Conservation (phyloP, 2,329 filamentous ascomycete species). For the Lojkania enalia region DNA sequence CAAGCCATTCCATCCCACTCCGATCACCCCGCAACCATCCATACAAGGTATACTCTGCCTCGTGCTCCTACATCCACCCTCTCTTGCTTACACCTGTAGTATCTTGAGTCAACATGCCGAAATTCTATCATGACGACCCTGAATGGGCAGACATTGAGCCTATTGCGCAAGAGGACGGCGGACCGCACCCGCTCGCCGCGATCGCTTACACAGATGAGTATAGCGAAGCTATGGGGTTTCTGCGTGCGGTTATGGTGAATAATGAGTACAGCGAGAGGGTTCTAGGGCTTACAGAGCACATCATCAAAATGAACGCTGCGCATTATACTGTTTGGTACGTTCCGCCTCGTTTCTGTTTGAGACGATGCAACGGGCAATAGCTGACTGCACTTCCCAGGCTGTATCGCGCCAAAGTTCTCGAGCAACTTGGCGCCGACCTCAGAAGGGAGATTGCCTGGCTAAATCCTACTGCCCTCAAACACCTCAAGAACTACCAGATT, state of each 20-base stretch:
- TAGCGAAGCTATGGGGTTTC: constrained; percentile 87
- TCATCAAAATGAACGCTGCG: constrained; percentile 91
- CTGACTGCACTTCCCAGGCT: constrained; percentile 56
- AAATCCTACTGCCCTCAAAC: constrained; percentile 76
- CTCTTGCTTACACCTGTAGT: too few relatives aligned
- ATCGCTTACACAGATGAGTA: constrained; percentile 93
- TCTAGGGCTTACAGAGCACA: constrained; percentile 79
- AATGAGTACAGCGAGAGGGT: constrained; percentile 82
- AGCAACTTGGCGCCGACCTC: constrained; percentile 66
- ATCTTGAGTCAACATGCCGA: too few relatives aligned
- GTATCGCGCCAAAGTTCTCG: constrained; percentile 81
- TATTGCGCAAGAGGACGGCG: constrained; percentile 81
- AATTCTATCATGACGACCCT: constrained; percentile 66
- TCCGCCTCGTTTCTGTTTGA: background rate
- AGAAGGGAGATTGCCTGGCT: constrained; percentile 81
- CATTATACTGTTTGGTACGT: constrained; percentile 94
- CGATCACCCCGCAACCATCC: too few relatives aligned
- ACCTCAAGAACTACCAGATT: constrained; percentile 99
- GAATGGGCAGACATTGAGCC: constrained; percentile 84
- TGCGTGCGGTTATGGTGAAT: constrained; percentile 87
- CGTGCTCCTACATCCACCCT: too few relatives aligned
- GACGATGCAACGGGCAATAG: background rate
- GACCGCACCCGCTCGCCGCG: constrained; percentile 73
- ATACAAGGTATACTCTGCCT: too few relatives aligned
- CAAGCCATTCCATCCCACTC: too few relatives aligned